Percentiles rank a stretch among this genome's conserved stretches.
Evolutionary conservation across 257 asterid genomes (phyloP).

Genomic region (Solanum tacnaense): DNA sequence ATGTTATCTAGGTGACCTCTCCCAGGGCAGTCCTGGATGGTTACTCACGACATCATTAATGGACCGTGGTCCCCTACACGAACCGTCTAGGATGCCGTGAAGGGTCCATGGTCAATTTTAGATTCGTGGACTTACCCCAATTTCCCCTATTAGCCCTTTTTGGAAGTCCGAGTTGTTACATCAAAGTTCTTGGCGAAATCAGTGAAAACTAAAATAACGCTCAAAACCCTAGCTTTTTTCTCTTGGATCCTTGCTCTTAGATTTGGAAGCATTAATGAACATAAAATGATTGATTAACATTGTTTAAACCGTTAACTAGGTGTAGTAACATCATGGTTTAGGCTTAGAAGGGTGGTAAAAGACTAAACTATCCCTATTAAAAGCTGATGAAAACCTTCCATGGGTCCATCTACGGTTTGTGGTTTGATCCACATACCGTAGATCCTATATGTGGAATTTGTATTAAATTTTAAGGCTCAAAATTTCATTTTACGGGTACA

Average conservation of each 20-base stretch:
- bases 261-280: not conserved
- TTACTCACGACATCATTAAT: too few relatives aligned
- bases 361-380: not conserved
- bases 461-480: not conserved
- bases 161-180: too few relatives aligned
- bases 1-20: too few relatives aligned
- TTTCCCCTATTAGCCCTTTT: too few relatives aligned
- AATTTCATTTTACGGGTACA: too few relatives aligned
- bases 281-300: too few relatives aligned
- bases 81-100: too few relatives aligned
- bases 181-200: not conserved
- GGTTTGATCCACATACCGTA: not conserved
- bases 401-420: not conserved
- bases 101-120: too few relatives aligned
- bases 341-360: not conserved
- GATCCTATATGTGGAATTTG: not conserved
- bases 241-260: not conserved
- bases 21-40: too few relatives aligned
- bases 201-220: not conserved
- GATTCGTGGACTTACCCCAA: too few relatives aligned
- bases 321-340: not conserved
- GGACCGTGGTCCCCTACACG: too few relatives aligned
- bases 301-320: not conserved
- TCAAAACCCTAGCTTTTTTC: not conserved
- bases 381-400: too few relatives aligned